Evolutionary conservation across 192 early-diverging fungal genomes (phyloP).

Genomic region (Thamnidium elegans): DNA sequence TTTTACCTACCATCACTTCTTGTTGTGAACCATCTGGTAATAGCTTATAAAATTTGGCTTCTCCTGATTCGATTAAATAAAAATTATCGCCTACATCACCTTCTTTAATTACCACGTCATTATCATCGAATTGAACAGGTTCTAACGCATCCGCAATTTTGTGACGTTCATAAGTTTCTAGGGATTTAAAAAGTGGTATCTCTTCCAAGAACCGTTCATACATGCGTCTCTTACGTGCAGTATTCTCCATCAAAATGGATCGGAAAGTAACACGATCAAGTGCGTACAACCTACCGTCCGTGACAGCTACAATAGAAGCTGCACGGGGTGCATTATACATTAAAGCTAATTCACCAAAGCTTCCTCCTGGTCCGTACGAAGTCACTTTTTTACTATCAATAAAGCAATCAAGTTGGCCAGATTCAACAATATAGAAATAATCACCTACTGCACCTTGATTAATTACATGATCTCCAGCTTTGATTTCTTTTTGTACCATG

Average conservation of each 20-base stretch:
- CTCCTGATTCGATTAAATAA: constrained; percentile 95
- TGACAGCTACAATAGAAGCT: constrained; percentile 85
- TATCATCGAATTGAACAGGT: constrained; percentile 79
- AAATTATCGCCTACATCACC: constrained; percentile 93
- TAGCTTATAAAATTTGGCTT: constrained; percentile 77
- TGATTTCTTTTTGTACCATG: constrained; percentile 87
- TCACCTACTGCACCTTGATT: constrained; percentile 94
- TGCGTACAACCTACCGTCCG: constrained; percentile 89
- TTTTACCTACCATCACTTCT: constrained; percentile 64
- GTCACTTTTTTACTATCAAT: constrained; percentile 78
- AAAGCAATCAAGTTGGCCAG: constrained; percentile 86
- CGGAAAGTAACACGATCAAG: constrained; percentile 98
- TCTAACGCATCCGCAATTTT: constrained; percentile 99
- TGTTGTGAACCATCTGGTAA: constrained; percentile 77
- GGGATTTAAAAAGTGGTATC: constrained; percentile 79
- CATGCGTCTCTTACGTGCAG: constrained; percentile 89
- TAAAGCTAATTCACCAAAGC: constrained; percentile 97
- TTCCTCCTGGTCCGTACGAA: constrained; percentile 76
- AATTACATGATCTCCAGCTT: constrained; percentile 73
- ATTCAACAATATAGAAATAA: constrained; percentile 97
- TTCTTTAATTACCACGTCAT: constrained; percentile 85
- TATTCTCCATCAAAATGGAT: constrained; percentile 96
- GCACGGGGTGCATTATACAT: constrained; percentile 99
- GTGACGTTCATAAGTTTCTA: constrained; percentile 95
- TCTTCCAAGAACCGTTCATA: constrained; percentile 96